Evolutionary conservation across 2,329 filamentous ascomycete genomes (phyloP).

Genomic region (Penicillium decumbens): DNA sequence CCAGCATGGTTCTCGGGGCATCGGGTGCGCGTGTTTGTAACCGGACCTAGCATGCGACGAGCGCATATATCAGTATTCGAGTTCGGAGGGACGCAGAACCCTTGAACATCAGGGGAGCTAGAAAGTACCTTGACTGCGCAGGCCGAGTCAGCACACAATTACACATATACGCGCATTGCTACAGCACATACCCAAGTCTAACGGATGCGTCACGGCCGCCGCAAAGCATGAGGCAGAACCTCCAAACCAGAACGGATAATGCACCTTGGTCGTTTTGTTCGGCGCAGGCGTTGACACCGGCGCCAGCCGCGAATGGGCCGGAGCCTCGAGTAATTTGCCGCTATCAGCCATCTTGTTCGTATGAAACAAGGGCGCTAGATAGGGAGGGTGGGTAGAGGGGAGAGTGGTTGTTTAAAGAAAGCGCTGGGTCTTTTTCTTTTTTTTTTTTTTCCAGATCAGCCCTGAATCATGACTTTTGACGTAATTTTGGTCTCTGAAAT

Average conservation of each 20-base stretch:
- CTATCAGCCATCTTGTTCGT: constrained; percentile 33
- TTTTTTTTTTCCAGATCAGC: constrained; percentile 14
- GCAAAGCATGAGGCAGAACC: constrained; percentile 91
- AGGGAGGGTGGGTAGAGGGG: constrained; percentile 7
- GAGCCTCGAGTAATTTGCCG: constrained; percentile 30
- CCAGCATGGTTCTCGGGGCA: constrained; percentile 73
- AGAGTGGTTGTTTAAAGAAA: constrained; percentile 1
- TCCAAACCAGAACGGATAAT: constrained; percentile 92
- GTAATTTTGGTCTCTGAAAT: constrained; percentile 16
- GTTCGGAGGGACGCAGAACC: background rate
- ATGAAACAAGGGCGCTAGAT: constrained; percentile 17
- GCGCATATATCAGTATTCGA: constrained; percentile 10
- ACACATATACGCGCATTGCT: background rate
- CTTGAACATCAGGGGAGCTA: constrained; percentile 3
- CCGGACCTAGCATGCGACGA: constrained; percentile 59
- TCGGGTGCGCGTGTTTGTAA: constrained; percentile 77
- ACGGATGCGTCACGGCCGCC: constrained; percentile 83
- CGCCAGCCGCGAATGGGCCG: constrained; percentile 17
- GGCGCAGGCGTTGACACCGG: constrained; percentile 16
- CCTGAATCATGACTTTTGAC: constrained; percentile 14
- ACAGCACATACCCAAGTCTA: constrained; percentile 70
- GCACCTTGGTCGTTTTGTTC: constrained; percentile 35
- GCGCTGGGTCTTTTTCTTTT: constrained; percentile 1
- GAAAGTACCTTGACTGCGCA: constrained; percentile 51
- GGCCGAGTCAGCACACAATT: constrained; percentile 20